Conservation (phyloP, 116 monocot species). For the Phalaenopsis hybrid region DNA sequence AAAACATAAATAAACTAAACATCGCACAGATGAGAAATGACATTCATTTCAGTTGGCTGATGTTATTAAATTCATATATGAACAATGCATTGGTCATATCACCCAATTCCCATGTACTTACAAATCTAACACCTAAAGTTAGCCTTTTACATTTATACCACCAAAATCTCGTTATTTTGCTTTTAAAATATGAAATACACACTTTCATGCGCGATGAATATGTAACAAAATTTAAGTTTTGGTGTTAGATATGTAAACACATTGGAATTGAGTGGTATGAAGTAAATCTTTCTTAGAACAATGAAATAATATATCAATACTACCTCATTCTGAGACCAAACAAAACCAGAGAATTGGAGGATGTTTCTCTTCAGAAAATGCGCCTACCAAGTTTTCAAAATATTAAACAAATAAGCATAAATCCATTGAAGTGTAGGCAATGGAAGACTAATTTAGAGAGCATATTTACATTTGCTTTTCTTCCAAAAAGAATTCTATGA, state of each 20-base stretch:
- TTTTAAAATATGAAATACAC: no score
- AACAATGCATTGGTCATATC: not conserved
- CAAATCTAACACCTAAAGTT: no score
- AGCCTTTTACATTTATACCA: no score
- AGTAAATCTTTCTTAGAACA: no score
- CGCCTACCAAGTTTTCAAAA: slow-evolving; percentile 33
- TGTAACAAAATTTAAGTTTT: no score
- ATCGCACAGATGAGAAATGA: not conserved
- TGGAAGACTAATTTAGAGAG: not conserved
- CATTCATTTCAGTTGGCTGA: not conserved
- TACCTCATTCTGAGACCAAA: slow-evolving; percentile 43
- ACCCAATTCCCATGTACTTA: no score
- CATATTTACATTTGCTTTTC: slow-evolving; percentile 50
- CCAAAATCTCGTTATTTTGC: no score
- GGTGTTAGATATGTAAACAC: no score
- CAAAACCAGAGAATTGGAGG: slow-evolving; percentile 85
- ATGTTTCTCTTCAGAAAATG: slow-evolving; percentile 73
- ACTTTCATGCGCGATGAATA: no score
- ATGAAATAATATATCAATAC: not conserved
- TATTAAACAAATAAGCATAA: not conserved
- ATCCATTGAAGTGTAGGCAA: not conserved
- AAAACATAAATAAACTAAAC: not conserved
- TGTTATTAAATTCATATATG: not conserved
- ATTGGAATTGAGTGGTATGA: no score
- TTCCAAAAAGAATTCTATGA: slow-evolving; percentile 60